Base-by-base conservation (phyloP, 768 basidiomycete genomes). In the Suillus ampliporus region DNA sequence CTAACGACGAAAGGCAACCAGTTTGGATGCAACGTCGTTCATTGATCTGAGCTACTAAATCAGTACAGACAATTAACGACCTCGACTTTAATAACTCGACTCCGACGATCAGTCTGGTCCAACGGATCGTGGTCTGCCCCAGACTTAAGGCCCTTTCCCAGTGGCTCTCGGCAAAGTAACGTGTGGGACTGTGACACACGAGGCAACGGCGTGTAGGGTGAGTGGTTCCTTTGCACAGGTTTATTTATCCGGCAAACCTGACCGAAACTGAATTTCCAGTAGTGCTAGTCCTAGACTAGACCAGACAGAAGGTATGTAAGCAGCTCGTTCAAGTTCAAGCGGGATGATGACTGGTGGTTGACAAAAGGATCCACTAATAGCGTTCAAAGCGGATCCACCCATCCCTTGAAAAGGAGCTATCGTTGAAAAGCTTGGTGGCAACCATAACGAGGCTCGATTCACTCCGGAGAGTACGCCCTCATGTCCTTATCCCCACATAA, bases 401-500 rank as follows among this genome's bases (percentile, higher is more conserved):
- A 23, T 54, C 23, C n/a, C 37, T 37, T 37, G 23, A 53, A 37
- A 53, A 53, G 52, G 52, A 28, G 54, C 23, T 40, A 6, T 4
- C 1, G n/a, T 21, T 44, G 5, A 21, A 44, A 31, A 31, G 31
- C n/a, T 44, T 40, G 54, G 54, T 56, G 38, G 26, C 17, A 38
- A 38, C 26, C 23, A 38, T 19, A 44, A 10, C 54, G 54, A 56
- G 54, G 54, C 54, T 56, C 17, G 15, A 6, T 56, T 56, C 11
- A 26, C 23, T 7, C 19, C 50, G 50, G 28, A 31, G 28, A 51
- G 28, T 28, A 13, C 1, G 19, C 38, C 26, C 38, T 26, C 61
- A 74, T 74, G 73, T 47, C 61, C 52, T 38, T 58, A 37, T 57
- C 28, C 9, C 41, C 69, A 53, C 72, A 77, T 68, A 82, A 82